These are phyloP conservation scores for Calycina herbarum DNA, from an alignment of 2,329 filamentous ascomycete species.

Conservation along the genomic window DNA sequence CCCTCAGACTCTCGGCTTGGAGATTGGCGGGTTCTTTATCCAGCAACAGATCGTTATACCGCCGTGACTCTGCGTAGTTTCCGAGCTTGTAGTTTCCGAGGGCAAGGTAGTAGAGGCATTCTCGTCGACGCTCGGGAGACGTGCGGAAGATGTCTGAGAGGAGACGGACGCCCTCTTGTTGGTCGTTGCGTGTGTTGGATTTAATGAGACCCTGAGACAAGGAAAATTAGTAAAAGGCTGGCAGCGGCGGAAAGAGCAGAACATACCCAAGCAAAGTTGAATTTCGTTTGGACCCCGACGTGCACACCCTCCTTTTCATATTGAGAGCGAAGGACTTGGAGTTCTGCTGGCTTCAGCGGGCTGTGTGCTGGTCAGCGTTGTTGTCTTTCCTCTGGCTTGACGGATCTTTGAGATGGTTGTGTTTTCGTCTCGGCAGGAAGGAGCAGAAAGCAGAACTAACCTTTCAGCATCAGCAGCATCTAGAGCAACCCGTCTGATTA, in stretches of 20 bases:
- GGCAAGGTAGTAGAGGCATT: slow-evolving; percentile 97
- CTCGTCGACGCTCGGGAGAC: slow-evolving; percentile 86
- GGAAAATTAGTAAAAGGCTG: slow-evolving; percentile 14
- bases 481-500: slow-evolving; percentile 45
- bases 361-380: slow-evolving; percentile 46
- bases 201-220: slow-evolving; percentile 81
- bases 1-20: slow-evolving; percentile 82
- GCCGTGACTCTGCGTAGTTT: slow-evolving; percentile 91
- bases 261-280: slow-evolving; percentile 97
- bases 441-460: slow-evolving; percentile 47
- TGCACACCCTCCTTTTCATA: slow-evolving; percentile 98
- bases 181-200: slow-evolving; percentile 78
- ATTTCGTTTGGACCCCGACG: slow-evolving; percentile 96
- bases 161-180: slow-evolving; percentile 90
- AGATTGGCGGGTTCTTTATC: slow-evolving; percentile 90
- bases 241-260: not conserved
- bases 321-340: slow-evolving; percentile 87
- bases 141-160: slow-evolving; percentile 96
- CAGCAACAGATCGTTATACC: slow-evolving; percentile 90
- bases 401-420: not conserved
- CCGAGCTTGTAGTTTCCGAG: slow-evolving; percentile 98
- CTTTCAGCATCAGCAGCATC: slow-evolving; percentile 98
- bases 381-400: not conserved
- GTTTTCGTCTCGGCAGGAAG: not conserved
- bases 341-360: slow-evolving; percentile 86